Evolutionary conservation across 2,329 filamentous ascomycete genomes (phyloP).

Genomic region (Cryphonectria radicalis): DNA sequence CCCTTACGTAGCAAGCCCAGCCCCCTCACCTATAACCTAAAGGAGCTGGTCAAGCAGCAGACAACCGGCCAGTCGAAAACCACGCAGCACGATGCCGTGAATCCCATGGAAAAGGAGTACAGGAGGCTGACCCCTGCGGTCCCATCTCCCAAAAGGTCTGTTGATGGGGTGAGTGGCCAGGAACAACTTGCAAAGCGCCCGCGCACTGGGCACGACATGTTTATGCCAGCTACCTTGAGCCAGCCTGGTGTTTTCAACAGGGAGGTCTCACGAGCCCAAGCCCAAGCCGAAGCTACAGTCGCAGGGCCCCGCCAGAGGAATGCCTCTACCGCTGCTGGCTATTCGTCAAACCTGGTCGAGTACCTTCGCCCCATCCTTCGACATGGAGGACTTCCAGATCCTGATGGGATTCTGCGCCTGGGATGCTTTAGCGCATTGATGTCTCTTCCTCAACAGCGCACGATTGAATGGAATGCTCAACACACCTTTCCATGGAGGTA

Average conservation of each 20-base stretch:
- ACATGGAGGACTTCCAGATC: background rate
- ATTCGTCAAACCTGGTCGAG: background rate
- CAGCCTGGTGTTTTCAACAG: background rate
- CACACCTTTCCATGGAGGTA: background rate
- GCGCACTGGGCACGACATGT: background rate
- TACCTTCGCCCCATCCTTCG: conserved; percentile 13
- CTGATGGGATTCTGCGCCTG: background rate
- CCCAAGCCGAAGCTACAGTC: background rate
- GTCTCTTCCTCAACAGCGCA: conserved; percentile 8
- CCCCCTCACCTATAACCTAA: background rate
- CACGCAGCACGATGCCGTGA: background rate
- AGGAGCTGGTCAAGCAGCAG: background rate
- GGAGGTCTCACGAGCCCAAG: background rate
- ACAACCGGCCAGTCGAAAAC: background rate
- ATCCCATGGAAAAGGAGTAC: background rate
- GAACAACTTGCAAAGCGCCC: background rate
- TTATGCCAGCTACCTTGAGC: background rate
- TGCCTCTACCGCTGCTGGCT: background rate
- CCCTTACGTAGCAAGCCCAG: background rate
- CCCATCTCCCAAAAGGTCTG: background rate
- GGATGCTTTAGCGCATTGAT: background rate
- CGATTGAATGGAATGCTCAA: conserved; percentile 15
- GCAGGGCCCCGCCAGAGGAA: no score
- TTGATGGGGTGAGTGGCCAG: background rate
- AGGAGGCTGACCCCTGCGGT: background rate